Base-by-base conservation (phyloP, 495 filamentous ascomycete species). In the Aspergillus taichungensis region DNA sequence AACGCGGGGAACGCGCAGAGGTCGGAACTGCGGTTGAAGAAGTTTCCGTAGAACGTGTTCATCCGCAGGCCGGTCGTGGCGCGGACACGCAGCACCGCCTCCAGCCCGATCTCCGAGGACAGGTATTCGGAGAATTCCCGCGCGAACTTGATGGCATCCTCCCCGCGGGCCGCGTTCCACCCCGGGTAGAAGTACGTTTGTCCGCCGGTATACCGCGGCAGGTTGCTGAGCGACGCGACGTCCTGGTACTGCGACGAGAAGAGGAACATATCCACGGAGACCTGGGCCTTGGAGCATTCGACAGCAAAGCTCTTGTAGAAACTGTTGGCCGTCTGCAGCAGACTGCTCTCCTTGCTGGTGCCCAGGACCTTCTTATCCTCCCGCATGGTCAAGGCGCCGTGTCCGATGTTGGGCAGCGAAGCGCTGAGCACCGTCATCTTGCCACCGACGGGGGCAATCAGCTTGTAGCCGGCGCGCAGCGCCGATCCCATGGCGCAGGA, bases 301-400 rank as follows among this genome's bases (percentile, higher is more conserved):
- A 98, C 94, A 2, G 92, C 92, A 61, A 98, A 98, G 59, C 87
- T 94, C 73, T 98, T 98, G 77, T 98, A 98, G 64, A 98, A 98
- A 51, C 85, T 84, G 68, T 84, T 94, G 9, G 77, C 86, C 0
- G 94, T 97, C 59, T 96, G 91, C 39, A 98, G 71, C 29, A 98
- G 74, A 43, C 72, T 71, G 53, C 77, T 86, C 58, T 98, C 92
- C 64, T 95, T 95, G 60, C 79, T 88, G 3, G 92, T 98, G 46
- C 92, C 92, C 5, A 98, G 77, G 12, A 95, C 66, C 66, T 96
- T 95, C 75, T 96, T 96, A 61, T 97, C 90, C 67, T 98, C 92
- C 50, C 92, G 77, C 80, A 90, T 87, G 27, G 94, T 86, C 42
- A 98, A 77, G 61, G 94, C 87, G 27, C 92, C 92, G 43, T 83